phyloP scores from a whole-genome alignment of 805 yeast genomes.

The Candida incommunis region DNA sequence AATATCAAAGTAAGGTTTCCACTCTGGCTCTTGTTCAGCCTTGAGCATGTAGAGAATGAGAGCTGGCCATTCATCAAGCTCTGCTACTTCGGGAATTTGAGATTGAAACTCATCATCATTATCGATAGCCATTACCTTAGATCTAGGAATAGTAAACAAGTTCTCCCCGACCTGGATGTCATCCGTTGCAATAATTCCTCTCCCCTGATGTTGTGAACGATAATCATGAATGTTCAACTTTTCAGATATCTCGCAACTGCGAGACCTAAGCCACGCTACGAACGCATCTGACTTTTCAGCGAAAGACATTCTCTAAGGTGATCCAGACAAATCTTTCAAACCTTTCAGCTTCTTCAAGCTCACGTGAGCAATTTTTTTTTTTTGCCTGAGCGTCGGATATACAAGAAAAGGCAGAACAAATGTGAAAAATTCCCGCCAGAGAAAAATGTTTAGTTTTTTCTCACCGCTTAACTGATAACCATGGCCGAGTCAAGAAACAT shows the following conservation, averaged over 20 bases:
- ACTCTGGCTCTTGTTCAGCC: slow-evolving; percentile 42
- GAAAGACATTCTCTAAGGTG: slow-evolving; percentile 18
- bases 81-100: slow-evolving; percentile 13
- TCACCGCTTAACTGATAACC: no score
- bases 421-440: no score
- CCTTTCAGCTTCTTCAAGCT: neutral
- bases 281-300: slow-evolving; percentile 27
- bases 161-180: slow-evolving; percentile 49
- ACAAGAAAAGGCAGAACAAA: no score
- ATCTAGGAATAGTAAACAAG: slow-evolving; percentile 56
- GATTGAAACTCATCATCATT: slow-evolving; percentile 28
- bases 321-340: no score
- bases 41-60: slow-evolving; percentile 54
- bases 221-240: slow-evolving; percentile 50
- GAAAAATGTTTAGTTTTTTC: no score
- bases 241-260: slow-evolving; percentile 36
- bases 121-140: slow-evolving; percentile 40
- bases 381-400: neutral
- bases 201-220: slow-evolving; percentile 48
- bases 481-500: no score
- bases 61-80: slow-evolving; percentile 59
- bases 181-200: slow-evolving; percentile 56
- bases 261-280: slow-evolving; percentile 28
- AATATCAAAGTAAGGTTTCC: slow-evolving; percentile 60
- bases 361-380: neutral